Percentiles rank a stretch among this genome's conserved stretches.
These are phyloP conservation scores for Lachnellula suecica DNA, from an alignment of 2,329 filamentous ascomycete species.

Conservation along the genomic window DNA sequence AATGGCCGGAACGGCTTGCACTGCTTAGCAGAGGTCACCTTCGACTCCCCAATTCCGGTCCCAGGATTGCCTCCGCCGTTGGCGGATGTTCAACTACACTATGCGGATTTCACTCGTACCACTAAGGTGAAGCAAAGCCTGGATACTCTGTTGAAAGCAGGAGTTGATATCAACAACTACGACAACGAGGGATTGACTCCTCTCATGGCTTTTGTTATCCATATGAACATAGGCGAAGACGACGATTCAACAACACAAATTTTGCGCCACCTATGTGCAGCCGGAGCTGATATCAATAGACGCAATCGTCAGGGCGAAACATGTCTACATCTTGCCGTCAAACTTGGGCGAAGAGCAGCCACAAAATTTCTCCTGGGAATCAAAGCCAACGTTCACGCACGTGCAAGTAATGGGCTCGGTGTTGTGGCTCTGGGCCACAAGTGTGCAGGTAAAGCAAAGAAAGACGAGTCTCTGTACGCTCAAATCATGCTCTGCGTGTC, in stretches of 20 bases:
- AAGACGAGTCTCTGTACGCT: conserved; percentile 3
- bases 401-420: neutral
- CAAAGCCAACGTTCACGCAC: conserved; percentile 8
- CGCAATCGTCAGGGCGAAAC: conserved; percentile 17
- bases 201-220: conserved; percentile 53
- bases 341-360: conserved; percentile 11
- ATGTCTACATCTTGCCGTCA: conserved; percentile 18
- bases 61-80: too few relatives aligned
- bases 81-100: too few relatives aligned
- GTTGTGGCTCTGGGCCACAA: neutral
- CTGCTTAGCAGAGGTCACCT: conserved; percentile 48
- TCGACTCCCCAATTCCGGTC: conserved; percentile 37
- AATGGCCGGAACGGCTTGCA: conserved; percentile 57
- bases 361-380: conserved; percentile 3
- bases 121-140: too few relatives aligned
- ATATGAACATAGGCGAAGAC: conserved; percentile 51
- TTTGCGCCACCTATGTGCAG: conserved; percentile 3
- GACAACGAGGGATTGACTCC: conserved; percentile 51
- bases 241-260: conserved; percentile 34
- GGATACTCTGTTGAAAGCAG: conserved; percentile 7
- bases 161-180: conserved; percentile 52
- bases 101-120: too few relatives aligned
- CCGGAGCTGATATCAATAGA: conserved; percentile 11
- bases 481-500: conserved; percentile 12
- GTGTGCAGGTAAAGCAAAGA: neutral